Evolutionary conservation across 1,284 basidiomycete species (phyloP), one percentile per base, ranked within the genome.

Genomic region (Tilletia horrida): DNA sequence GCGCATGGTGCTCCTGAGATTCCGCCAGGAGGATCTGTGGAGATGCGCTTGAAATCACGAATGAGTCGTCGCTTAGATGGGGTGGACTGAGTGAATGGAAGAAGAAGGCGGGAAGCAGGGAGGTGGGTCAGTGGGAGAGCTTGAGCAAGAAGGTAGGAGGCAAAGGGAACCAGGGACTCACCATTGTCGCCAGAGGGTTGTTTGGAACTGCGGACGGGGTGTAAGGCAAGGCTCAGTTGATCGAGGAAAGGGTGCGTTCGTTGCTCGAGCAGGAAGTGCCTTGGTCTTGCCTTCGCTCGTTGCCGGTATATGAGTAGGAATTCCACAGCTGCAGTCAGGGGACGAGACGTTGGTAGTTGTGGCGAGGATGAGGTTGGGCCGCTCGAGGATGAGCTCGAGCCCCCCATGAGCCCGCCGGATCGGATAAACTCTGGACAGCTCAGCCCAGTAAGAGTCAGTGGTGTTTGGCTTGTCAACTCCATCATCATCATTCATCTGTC

Each of bases 1-100:
- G 92, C 89, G 82, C 92, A 94, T 78, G 95, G 95, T 74, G 92
- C 93, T 29, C 95, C 95, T 14, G 92, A 94, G 76, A 97, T 93
- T 11, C 95, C 95, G 67, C 92, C 90, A 0, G 95, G 95, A 3
- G 95, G 93, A 82, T 97, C 95, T 18, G 88, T 89, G 47, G 92
- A 92, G 43, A 98, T 87, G 44, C 93, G 87, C 84, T 97, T 97
- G 84, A 97, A 97, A 67, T 81, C 79, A 29, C 79, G 72, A 52
- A 81, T 80, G 45, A 81, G 69, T 35, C 79, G 73, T 27, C 79
- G 77, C 67, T 80, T 79, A 3, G 79, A 79, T 44, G 79, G 77
- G 21, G 79, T 81, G 14, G 79, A 81, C 79, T 80, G 55, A 18
- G 61, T 21, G 13, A 45, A 45, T 45, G 13, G n/a, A n/a, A 45